A percentile compares a stretch with the other conserved stretches of the same genome.
phyloP scores from a whole-genome alignment of 371 early-diverging fungal genomes.

The Syncephalastrum contaminatum region DNA sequence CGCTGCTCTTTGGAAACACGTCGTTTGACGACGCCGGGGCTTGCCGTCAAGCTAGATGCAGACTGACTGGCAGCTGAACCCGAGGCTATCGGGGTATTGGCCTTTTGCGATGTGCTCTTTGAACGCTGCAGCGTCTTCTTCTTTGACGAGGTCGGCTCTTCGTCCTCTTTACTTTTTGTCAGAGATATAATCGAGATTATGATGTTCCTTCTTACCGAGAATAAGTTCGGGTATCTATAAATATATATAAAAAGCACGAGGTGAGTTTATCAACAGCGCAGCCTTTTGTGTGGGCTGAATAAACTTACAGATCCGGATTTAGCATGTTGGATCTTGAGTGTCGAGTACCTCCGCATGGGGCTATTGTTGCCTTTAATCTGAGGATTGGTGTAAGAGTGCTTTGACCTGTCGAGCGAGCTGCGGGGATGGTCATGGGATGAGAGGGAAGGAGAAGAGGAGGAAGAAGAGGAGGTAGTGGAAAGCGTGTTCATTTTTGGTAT shows the following conservation, averaged over 20 bases:
- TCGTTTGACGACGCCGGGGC: constrained; percentile 18
- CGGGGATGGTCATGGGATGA: neutral
- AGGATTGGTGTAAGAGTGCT: constrained; percentile 1
- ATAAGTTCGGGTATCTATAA: neutral
- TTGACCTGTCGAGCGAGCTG: neutral
- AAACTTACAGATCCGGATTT: constrained; percentile 1
- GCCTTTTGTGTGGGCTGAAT: neutral
- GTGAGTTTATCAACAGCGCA: neutral
- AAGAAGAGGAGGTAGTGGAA: constrained; percentile 8
- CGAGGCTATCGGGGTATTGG: neutral
- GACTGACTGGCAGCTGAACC: constrained; percentile 8
- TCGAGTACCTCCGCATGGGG: constrained; percentile 15
- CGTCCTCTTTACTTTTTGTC: too few relatives aligned
- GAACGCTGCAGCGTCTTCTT: neutral
- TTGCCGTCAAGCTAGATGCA: constrained; percentile 9
- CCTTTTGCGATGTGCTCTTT: neutral
- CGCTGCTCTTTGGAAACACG: constrained; percentile 34
- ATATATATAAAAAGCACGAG: too few relatives aligned
- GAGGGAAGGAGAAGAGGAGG: constrained; percentile 8
- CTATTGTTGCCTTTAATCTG: constrained; percentile 12
- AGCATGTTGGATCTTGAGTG: constrained; percentile 11
- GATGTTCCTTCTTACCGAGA: constrained; percentile 2
- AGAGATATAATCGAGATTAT: too few relatives aligned
- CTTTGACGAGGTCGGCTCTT: too few relatives aligned
- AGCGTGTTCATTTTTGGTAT: constrained; percentile 52